Base-by-base conservation (phyloP, 805 yeast genomes). In the Sugiyamaella chiloensis region DNA sequence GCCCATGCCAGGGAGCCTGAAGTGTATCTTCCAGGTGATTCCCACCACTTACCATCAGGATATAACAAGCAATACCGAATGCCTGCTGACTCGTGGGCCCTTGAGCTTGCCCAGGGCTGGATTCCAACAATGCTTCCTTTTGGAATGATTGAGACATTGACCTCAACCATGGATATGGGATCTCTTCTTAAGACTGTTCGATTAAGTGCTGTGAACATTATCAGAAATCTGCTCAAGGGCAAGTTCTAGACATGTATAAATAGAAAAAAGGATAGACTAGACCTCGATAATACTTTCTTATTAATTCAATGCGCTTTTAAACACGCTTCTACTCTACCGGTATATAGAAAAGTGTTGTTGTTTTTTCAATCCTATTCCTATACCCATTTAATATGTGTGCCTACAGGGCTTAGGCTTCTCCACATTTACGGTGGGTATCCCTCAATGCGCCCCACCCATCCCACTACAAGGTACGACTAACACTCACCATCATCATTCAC, bases 31-130 rank as follows among this genome's bases (percentile, higher is more conserved):
- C 95, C 99, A 1, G 99, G 99, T 42, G 87, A 85, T 60, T 81
- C 80, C 54, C 95, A 93, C 65, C 91, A 84, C 63, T 74, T 91
- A 64, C 65, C 60, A 34, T 84, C 79, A 63, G 96, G 96, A 29
- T 54, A 64, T 37, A 78, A 79, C 57, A 88, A 87, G 69, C 99
- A 93, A 69, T 93, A 93, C 66, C 57, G 80, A 23, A 87, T 93
- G 95, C 84, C 87, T 1, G 66, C 78, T 24, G 95, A 85, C 30
- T 74, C 86, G 0, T 93, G 82, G 68, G 96, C 99, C 8, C 71
- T 93, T 55, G 99, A 93, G 66, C 75, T 91, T 60, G 99, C 99
- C 5, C 98, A 91, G 71, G 99, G 99, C 51, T 93, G 96, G 95
- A 87, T 93, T 56, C 98, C 99, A 29, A 83, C 91, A 36, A 93